Evolutionary conservation across 1,139 yeast species (phyloP).

Genomic region (Hanseniaspora uvarum): DNA sequence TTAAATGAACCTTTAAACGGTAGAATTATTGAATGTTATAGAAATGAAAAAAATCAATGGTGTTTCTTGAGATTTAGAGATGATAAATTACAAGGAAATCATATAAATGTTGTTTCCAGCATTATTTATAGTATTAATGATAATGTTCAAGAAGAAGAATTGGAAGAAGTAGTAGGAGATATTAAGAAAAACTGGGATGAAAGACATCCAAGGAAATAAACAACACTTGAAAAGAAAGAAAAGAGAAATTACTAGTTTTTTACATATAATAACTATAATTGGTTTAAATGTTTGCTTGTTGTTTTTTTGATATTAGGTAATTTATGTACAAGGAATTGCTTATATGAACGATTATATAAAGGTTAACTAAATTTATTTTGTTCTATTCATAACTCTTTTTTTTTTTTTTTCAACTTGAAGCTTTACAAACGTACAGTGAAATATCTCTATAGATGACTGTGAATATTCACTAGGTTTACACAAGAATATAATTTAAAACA

Average conservation of each 20-base stretch:
- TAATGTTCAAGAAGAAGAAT: conserved; percentile 70
- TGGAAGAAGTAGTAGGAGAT: conserved; percentile 40
- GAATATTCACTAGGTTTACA: too few species aligned
- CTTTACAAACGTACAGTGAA: too few species aligned
- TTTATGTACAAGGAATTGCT: not conserved
- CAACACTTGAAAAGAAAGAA: conserved; percentile 23
- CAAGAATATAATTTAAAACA: too few species aligned
- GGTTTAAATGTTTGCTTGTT: too few species aligned
- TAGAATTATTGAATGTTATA: conserved; percentile 77
- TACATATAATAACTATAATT: too few species aligned
- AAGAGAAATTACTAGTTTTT: too few species aligned
- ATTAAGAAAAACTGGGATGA: conserved; percentile 43
- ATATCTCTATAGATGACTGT: too few species aligned
- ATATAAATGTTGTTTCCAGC: conserved; percentile 64
- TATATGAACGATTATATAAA: not conserved
- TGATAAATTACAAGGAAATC: conserved; percentile 85
- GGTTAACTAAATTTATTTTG: too few species aligned
- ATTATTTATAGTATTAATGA: conserved; percentile 78
- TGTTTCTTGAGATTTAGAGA: conserved; percentile 79
- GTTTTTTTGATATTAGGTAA: not conserved
- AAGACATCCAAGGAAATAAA: conserved; percentile 36
- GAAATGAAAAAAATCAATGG: conserved; percentile 54
- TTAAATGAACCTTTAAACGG: conserved; percentile 77
- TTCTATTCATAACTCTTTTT: not conserved
- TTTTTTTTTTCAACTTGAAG: too few species aligned